Percentiles rank a stretch among this genome's conserved stretches.
phyloP scores from a whole-genome alignment of 2,329 filamentous ascomycete genomes.

The Aureobasidium leucospermi region DNA sequence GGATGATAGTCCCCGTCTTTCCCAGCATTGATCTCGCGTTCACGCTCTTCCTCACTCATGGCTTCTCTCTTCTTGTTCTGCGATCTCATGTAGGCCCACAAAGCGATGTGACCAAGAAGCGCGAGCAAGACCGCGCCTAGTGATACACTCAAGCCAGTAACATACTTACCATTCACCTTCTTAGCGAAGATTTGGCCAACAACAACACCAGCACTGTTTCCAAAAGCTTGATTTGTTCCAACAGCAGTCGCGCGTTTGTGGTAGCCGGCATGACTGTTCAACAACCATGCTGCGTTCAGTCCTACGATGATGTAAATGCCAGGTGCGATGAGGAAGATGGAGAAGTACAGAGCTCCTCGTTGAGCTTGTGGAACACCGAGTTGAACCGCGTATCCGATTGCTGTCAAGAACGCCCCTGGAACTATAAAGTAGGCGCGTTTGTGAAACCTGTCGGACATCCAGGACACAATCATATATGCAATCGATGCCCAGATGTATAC shows the following conservation, averaged over 20 bases:
- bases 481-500: conserved; percentile 67
- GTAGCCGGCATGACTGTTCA: conserved; percentile 65
- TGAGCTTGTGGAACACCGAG: conserved; percentile 46
- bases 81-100: background rate
- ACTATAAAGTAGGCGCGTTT: conserved; percentile 58
- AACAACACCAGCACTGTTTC: conserved; percentile 67
- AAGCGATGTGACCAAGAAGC: conserved; percentile 26
- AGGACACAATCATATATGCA: conserved; percentile 59
- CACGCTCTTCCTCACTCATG: background rate
- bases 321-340: conserved; percentile 66
- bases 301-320: conserved; percentile 59
- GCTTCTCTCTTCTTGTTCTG: background rate
- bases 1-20: conserved; percentile 1
- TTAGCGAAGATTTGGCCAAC: conserved; percentile 39
- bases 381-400: conserved; percentile 48
- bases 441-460: conserved; percentile 60
- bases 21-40: background rate
- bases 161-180: conserved; percentile 38
- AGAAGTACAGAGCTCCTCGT: conserved; percentile 63
- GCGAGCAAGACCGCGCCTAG: conserved; percentile 42
- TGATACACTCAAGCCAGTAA: conserved; percentile 46
- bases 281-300: conserved; percentile 51
- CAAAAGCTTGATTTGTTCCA: conserved; percentile 62
- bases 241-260: conserved; percentile 68
- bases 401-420: conserved; percentile 53